Evolutionary conservation across 371 early-diverging fungal genomes (phyloP), one percentile per base, ranked within the genome.

Genomic region (Batkoa obscura): DNA sequence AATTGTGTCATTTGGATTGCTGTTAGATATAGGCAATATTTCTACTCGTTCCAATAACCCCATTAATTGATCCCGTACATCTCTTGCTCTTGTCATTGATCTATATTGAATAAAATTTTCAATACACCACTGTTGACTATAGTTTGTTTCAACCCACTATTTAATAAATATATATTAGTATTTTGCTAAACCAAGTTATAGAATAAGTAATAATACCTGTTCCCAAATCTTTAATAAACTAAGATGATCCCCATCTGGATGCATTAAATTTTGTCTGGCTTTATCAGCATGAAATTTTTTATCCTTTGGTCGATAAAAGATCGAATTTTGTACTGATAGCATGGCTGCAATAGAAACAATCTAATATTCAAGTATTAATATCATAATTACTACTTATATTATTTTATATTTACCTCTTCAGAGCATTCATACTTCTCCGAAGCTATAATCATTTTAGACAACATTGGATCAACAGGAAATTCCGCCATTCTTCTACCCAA

Each of bases 401-500:
- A 68, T 51, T 23, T 23, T 23, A 23, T 23, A 23, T 23, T 23
- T 23, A 83, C 73, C 67, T 87, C 96, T 61, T 96, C 91, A 1
- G 91, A 80, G 64, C 98, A 98, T 31, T 77, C 72, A 62, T 88
- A 92, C 60, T 90, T 84, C 58, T 88, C 91, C 0, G 94, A 83
- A 5, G 83, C 88, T 34, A 99, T 75, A 56, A 98, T 75, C 1
- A 91, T 76, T 65, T 93, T 94, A 56, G 92, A 86, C 61, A 96
- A 66, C 78, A 88, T 86, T 1, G 99, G 99, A 65, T 97, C 94
- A 62, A 93, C 76, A 0, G 98, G 99, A 61, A 95, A 95, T 75
- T 96, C 96, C 17, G 98, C 94, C 97, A 99, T 98, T 31, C 92
- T 72, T 32, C 94, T 81, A 0, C 99, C 99, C 15, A 95, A 68